Conservation (phyloP, 2,329 filamentous ascomycete species). For the Chaetomiaceae sp. region DNA sequence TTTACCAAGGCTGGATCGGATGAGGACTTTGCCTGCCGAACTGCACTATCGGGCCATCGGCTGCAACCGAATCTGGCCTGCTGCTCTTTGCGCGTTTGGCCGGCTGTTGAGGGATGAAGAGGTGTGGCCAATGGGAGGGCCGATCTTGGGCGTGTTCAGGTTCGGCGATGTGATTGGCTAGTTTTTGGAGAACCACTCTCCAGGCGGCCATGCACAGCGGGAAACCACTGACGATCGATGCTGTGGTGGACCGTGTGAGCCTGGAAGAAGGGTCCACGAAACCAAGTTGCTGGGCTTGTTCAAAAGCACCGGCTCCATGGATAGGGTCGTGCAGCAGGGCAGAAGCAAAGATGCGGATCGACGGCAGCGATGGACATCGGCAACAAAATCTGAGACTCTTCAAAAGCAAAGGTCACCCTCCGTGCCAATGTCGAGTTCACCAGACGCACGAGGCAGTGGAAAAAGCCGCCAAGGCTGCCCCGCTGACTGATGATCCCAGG, state of each 20-base stretch:
- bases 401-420: too few species aligned
- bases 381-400: background rate
- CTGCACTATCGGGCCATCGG: background rate
- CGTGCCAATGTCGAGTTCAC: too few species aligned
- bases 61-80: too few species aligned
- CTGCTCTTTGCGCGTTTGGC: background rate
- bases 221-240: background rate
- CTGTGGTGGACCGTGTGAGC: background rate
- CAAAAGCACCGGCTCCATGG: background rate
- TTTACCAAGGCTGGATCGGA: too few species aligned
- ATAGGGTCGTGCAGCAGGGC: background rate
- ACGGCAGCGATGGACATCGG: background rate
- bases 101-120: too few species aligned
- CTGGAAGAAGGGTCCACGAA: conserved; percentile 2
- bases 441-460: background rate
- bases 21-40: too few species aligned
- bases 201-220: background rate
- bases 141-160: background rate
- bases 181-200: background rate
- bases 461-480: conserved; percentile 1
- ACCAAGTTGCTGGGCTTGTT: conserved; percentile 5
- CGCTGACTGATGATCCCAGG: background rate
- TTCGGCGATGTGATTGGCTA: conserved; percentile 7
- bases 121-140: conserved; percentile 6
- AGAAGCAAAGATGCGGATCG: background rate